Percentiles rank a stretch among this genome's conserved stretches.
These are phyloP conservation scores for Dianthus caryophyllus DNA, from an alignment of 148 eudicot species.

Conservation along the genomic window DNA sequence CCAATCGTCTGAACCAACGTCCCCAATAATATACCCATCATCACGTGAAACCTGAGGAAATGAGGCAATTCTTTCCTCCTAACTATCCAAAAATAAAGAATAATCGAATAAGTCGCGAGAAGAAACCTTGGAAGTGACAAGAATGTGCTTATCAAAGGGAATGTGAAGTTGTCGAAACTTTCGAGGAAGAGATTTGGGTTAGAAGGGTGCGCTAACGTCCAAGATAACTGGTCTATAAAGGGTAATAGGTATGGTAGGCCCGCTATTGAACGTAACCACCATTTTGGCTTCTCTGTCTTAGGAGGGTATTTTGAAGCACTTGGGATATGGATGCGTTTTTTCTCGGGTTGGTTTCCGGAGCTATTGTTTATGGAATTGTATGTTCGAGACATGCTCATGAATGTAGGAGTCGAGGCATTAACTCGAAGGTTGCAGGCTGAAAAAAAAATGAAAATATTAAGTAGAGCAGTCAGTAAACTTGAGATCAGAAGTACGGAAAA, in stretches of 20 bases:
- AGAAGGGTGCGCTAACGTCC: conserved; percentile 69
- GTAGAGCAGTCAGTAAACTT: neutral
- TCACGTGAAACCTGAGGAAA: conserved; percentile 75
- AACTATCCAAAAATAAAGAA: conserved; percentile 57
- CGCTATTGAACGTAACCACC: conserved; percentile 83
- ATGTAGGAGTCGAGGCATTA: conserved; percentile 11
- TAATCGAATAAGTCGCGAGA: conserved; percentile 43
- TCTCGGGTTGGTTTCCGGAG: neutral
- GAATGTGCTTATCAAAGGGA: conserved; percentile 48
- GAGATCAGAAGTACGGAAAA: neutral
- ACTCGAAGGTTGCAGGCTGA: conserved; percentile 11
- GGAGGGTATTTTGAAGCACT: conserved; percentile 61
- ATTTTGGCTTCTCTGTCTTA: conserved; percentile 57
- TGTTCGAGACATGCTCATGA: conserved; percentile 7
- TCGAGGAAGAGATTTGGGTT: conserved; percentile 66
- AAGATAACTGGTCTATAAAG: conserved; percentile 48
- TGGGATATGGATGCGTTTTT: conserved; percentile 16
- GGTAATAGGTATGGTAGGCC: conserved; percentile 74
- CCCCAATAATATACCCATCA: conserved; percentile 64
- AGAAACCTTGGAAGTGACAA: conserved; percentile 58
- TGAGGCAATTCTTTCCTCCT: conserved; percentile 78
- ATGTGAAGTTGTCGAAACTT: conserved; percentile 45
- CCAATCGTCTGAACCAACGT: conserved; percentile 54
- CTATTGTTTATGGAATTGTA: neutral
- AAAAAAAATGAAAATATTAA: conserved; percentile 10